These are phyloP conservation scores for Arthrocladium fulminans DNA, from an alignment of 2,329 filamentous ascomycete genomes.

Conservation along the genomic window DNA sequence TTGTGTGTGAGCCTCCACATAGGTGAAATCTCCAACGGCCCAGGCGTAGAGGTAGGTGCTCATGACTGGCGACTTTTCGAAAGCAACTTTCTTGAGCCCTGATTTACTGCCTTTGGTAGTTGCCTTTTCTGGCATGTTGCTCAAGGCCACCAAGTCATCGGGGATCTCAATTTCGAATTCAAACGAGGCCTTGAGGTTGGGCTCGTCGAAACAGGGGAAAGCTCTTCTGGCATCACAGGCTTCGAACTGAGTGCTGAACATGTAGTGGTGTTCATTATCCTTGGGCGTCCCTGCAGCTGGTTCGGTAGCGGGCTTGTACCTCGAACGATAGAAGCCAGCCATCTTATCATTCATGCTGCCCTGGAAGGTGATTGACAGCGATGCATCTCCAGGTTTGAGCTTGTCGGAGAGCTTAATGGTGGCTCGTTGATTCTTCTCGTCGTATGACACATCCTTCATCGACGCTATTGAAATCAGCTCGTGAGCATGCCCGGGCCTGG, in stretches of 20 bases:
- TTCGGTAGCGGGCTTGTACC: slow-evolving; percentile 73
- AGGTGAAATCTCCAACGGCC: slow-evolving; percentile 95
- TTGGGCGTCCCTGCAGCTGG: slow-evolving; percentile 69
- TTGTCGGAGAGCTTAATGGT: slow-evolving; percentile 68
- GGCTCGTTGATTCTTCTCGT: slow-evolving; percentile 74
- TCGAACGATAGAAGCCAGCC: slow-evolving; percentile 87
- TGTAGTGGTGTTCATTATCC: slow-evolving; percentile 53
- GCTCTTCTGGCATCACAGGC: slow-evolving; percentile 88
- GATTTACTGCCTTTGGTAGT: slow-evolving; percentile 59
- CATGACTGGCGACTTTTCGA: slow-evolving; percentile 81
- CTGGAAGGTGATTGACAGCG: slow-evolving; percentile 63
- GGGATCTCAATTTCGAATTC: slow-evolving; percentile 90
- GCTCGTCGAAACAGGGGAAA: slow-evolving; percentile 97
- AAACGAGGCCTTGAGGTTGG: slow-evolving; percentile 91
- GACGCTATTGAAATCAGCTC: slow-evolving; percentile 12
- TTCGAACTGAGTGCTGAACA: slow-evolving; percentile 96
- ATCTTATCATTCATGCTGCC: slow-evolving; percentile 82
- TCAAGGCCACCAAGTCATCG: slow-evolving; percentile 75
- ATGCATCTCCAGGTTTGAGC: slow-evolving; percentile 58
- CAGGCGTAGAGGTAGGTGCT: slow-evolving; percentile 83
- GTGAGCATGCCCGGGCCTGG: not conserved
- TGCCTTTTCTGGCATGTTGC: slow-evolving; percentile 88
- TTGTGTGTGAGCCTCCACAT: slow-evolving; percentile 82
- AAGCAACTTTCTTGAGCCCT: slow-evolving; percentile 58
- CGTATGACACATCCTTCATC: slow-evolving; percentile 56